Evolutionary conservation across 768 basidiomycete species (phyloP).

Genomic region (Xerocomus spinulosus): DNA sequence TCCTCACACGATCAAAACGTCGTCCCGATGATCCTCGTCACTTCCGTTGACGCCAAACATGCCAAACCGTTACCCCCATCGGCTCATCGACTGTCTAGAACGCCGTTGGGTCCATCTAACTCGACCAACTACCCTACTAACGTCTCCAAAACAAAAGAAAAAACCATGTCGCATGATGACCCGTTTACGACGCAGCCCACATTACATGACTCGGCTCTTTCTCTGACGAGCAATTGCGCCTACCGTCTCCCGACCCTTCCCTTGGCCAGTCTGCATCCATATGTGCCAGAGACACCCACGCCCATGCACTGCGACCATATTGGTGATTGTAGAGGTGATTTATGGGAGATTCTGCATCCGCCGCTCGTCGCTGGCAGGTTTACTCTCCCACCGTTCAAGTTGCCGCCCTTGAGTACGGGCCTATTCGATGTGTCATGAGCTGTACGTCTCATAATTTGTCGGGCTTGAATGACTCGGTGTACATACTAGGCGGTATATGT

Average conservation of each 20-base stretch:
- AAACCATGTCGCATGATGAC: constrained; percentile 6
- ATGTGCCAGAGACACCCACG: constrained; percentile 23
- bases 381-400: constrained; percentile 21
- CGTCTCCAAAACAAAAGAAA: neutral
- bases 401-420: constrained; percentile 15
- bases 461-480: neutral
- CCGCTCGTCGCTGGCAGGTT: constrained; percentile 18
- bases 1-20: neutral
- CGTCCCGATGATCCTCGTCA: constrained; percentile 23
- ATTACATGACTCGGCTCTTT: neutral
- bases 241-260: constrained; percentile 18
- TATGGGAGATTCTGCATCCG: constrained; percentile 25
- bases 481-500: no score
- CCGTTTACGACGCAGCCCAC: constrained; percentile 11
- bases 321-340: constrained; percentile 21
- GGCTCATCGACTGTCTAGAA: constrained; percentile 2
- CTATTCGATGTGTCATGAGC: constrained; percentile 8
- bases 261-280: neutral
- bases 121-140: constrained; percentile 8
- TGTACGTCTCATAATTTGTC: no score
- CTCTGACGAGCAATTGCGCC: neutral
- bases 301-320: constrained; percentile 22
- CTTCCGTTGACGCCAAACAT: constrained; percentile 24
- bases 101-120: constrained; percentile 13
- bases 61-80: constrained; percentile 19